Evolutionary conservation across 495 filamentous ascomycete genomes (phyloP), one percentile per base, ranked within the genome.

Genomic region (Choiromyces venosus): DNA sequence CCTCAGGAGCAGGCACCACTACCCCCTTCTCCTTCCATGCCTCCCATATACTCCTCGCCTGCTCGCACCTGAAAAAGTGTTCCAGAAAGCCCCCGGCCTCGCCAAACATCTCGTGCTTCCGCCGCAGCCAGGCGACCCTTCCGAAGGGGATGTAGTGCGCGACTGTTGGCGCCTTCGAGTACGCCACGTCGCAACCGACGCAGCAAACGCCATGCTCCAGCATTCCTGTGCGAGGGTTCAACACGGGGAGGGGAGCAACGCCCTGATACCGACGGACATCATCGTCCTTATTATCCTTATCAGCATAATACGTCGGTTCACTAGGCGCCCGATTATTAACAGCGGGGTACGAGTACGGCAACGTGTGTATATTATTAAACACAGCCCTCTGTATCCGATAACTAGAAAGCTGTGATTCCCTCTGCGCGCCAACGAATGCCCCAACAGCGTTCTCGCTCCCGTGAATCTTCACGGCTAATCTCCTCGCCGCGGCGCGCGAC

Each of bases 201-300:
- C 75, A 77, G n/a, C 73, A 76, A 25, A 76, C 73, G 10, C 75
- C 75, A 14, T 46, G 44, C 42, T 77, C 66, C 37, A 38, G 38
- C 25, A 35, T 46, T 9, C 75, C 73, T 1, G 73, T 52, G 37
- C 72, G 65, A 25, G 68, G 69, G 44, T 77, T 74, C 68, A 77
- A 56, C n/a, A 70, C 66, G n/a, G 75, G 73, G 37, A 77, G 52
- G 25, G 75, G 68, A 39, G 75, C 71, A 36, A 77, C 73, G 8
- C 75, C 75, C 0, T 75, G 65, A 19, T 71, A 66, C 36, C 75
- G 46, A 4, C 75, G 40, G 16, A 76, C 68, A 56, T 77, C 75
- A 64, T 68, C 73, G 46, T 77, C 75, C 73, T 77, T 77, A 65
- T 67, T 66, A 29, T 77, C 74, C 38, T 73, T 66, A 21, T 75